Evolutionary conservation across 2,329 filamentous ascomycete species (phyloP).

Genomic region (Aschersonia sp.): DNA sequence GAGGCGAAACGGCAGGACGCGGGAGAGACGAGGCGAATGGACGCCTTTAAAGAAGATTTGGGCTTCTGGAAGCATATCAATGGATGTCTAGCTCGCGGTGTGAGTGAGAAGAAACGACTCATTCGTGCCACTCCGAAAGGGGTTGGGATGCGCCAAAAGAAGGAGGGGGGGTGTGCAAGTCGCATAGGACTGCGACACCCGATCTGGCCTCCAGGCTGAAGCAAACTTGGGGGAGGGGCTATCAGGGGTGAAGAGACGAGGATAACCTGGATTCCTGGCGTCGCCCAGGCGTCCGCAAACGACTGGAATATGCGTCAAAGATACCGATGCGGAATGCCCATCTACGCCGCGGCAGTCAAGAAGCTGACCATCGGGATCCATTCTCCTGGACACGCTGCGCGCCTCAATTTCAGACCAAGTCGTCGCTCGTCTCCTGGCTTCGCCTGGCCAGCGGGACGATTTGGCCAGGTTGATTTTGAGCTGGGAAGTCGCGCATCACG

Average conservation of each 20-base stretch:
- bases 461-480: too few species aligned
- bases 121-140: not conserved
- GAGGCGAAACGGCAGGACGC: not conserved
- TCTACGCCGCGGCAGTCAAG: too few species aligned
- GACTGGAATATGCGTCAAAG: too few species aligned
- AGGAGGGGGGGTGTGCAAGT: not conserved
- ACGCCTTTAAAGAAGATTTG: constrained; percentile 5
- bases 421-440: too few species aligned
- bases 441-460: too few species aligned
- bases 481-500: too few species aligned
- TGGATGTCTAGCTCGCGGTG: constrained; percentile 1
- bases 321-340: too few species aligned
- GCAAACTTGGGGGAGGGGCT: constrained; percentile 1
- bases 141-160: not conserved
- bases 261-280: not conserved
- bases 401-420: too few species aligned
- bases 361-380: too few species aligned
- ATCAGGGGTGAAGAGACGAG: not conserved
- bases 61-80: constrained; percentile 5
- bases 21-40: constrained; percentile 1
- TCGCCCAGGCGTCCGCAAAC: too few species aligned
- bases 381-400: too few species aligned
- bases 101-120: not conserved
- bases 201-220: not conserved
- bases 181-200: not conserved